Evolutionary conservation across 768 basidiomycete species (phyloP), one percentile per base, ranked within the genome.

Genomic region (Macrolepiota dolichaula): DNA sequence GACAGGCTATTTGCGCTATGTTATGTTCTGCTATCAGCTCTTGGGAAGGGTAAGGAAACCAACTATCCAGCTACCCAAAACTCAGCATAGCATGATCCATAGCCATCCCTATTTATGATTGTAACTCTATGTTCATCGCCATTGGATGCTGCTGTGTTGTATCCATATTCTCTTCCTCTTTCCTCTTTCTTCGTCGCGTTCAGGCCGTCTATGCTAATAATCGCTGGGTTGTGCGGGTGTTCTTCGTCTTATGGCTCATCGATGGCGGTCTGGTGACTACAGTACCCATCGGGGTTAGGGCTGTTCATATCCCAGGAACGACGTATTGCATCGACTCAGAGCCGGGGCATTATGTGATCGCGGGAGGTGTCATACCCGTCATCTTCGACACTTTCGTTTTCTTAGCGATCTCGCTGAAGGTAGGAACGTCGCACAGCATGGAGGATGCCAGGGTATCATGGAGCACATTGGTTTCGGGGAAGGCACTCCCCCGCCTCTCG

Each of bases 301-400:
- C 22, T 66, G 61, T 1, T 57, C 29, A 6, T 65, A 71, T 47
- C 66, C 77, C 72, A 7, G 66, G 70, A 2, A 77, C 77, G 3
- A 55, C 64, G 13, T 70, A 74, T 46, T 79, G 77, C 57, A 64
- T 70, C 4, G 65, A 64, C 29, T 66, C 69, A 6, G 55, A 55
- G 11, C 53, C 76, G 17, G 61, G 69, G 44, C 55, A 51, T 2
- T 74, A 67, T 60, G 68, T 68, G 6, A 66, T 67, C 11, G 70
- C 67, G 1, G 65, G 67, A 1, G 59, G 68, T 0, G 67, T 76
- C 35, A 64, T 66, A 0, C 67, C 70, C 0, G 57, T 72, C 1
- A 49, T 70, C 53, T 70, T 71, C 53, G 73, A 75, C 55, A 72
- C 74, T 2, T 68, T 71, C n/a, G 70, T 78, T 15, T 76, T 76